Evolutionary conservation across 225 moss, liverwort and hornwort species (phyloP).

Genomic region (Physcomitrellopsis africana): DNA sequence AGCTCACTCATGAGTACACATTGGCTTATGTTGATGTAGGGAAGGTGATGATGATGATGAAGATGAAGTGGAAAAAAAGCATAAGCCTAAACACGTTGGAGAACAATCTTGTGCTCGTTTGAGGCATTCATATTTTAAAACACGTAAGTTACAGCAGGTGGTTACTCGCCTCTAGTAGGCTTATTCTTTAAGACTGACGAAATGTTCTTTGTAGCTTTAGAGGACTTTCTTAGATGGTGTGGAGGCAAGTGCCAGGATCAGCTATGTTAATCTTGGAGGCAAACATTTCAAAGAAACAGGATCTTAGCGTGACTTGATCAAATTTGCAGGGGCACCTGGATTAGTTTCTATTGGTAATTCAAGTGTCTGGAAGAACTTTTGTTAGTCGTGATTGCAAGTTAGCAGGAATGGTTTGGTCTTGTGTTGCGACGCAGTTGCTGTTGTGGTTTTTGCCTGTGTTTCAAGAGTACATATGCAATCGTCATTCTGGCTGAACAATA

Average conservation of each 20-base stretch:
- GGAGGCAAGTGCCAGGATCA: background rate
- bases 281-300: slow-evolving; percentile 16
- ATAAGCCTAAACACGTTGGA: slow-evolving; percentile 52
- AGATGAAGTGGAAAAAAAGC: slow-evolving; percentile 60
- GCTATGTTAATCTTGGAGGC: slow-evolving; percentile 5
- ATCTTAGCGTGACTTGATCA: background rate
- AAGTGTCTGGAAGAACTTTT: background rate
- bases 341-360: no score
- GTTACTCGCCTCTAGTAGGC: slow-evolving; percentile 47
- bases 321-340: no score
- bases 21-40: slow-evolving; percentile 39
- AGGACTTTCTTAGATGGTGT: slow-evolving; percentile 11
- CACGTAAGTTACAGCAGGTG: slow-evolving; percentile 70
- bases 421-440: slow-evolving; percentile 11
- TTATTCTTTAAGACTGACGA: background rate
- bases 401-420: background rate
- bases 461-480: background rate
- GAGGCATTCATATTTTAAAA: slow-evolving; percentile 70
- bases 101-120: slow-evolving; percentile 61
- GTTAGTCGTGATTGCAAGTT: slow-evolving; percentile 1
- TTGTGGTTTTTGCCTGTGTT: slow-evolving; percentile 5
- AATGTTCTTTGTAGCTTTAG: slow-evolving; percentile 14
- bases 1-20: slow-evolving; percentile 16
- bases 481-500: background rate
- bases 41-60: slow-evolving; percentile 68